Conservation (phyloP, 2,329 filamentous ascomycete genomes). For the Aspergillus aculeatinus region DNA sequence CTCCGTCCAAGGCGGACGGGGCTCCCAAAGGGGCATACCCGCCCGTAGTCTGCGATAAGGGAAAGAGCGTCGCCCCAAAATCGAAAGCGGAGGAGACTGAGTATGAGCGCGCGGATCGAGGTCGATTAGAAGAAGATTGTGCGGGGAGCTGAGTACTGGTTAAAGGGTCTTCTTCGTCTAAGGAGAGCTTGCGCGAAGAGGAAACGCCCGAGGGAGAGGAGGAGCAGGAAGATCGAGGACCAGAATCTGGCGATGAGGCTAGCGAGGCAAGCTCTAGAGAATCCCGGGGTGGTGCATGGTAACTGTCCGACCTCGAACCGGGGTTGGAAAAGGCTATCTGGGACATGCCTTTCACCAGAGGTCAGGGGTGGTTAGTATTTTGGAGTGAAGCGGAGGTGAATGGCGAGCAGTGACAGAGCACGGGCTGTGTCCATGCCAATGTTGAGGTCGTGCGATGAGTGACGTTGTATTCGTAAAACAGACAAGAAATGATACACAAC, state of each 20-base stretch:
- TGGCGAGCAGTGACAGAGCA: constrained; percentile 10
- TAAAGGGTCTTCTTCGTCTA: constrained; percentile 82
- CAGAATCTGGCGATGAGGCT: constrained; percentile 71
- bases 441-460: neutral
- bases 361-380: neutral
- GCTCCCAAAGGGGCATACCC: constrained; percentile 85
- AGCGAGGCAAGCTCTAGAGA: constrained; percentile 95
- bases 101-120: constrained; percentile 66
- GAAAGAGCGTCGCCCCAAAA: constrained; percentile 90
- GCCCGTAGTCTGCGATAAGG: constrained; percentile 76
- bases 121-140: constrained; percentile 50
- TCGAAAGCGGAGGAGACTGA: constrained; percentile 93
- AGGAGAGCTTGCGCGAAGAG: constrained; percentile 87
- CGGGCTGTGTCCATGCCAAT: constrained; percentile 16
- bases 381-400: constrained; percentile 5
- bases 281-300: constrained; percentile 67
- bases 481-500: too few relatives aligned
- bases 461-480: too few relatives aligned
- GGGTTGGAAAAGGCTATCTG: constrained; percentile 31
- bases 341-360: constrained; percentile 29
- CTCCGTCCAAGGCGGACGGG: constrained; percentile 59
- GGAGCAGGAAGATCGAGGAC: constrained; percentile 63
- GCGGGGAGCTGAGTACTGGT: constrained; percentile 51
- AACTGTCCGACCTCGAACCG: constrained; percentile 29
- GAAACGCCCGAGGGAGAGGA: constrained; percentile 82